These are phyloP conservation scores for Tetrapisispora taiwanensis DNA, from an alignment of 805 yeast species.

Conservation along the genomic window DNA sequence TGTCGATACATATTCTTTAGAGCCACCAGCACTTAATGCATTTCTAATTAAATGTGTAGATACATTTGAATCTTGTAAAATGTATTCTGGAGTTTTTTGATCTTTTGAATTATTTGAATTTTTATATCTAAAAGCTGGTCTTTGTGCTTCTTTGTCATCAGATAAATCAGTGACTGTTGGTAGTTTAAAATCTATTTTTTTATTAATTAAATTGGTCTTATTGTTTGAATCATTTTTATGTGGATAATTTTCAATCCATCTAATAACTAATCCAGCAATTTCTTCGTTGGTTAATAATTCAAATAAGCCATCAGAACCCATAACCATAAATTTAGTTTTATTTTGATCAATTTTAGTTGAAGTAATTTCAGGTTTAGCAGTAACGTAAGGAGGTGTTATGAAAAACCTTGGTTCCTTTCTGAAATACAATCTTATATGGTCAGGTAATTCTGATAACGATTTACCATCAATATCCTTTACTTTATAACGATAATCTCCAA, in stretches of 20 bases:
- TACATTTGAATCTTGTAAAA: slow-evolving; percentile 76
- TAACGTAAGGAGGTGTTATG: slow-evolving; percentile 90
- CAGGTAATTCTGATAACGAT: slow-evolving; percentile 49
- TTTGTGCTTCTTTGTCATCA: slow-evolving; percentile 43
- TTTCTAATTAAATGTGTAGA: slow-evolving; percentile 90
- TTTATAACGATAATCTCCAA: slow-evolving; percentile 94
- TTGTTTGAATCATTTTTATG: slow-evolving; percentile 3
- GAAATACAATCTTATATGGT: slow-evolving; percentile 72
- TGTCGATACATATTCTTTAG: slow-evolving; percentile 79
- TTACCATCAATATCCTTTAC: slow-evolving; percentile 47
- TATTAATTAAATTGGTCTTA: slow-evolving; percentile 11
- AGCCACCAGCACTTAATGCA: slow-evolving; percentile 83
- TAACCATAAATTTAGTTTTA: slow-evolving; percentile 69
- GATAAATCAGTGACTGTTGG: slow-evolving; percentile 60
- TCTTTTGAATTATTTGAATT: slow-evolving; percentile 17
- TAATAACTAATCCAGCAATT: slow-evolving; percentile 81
- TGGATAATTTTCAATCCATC: slow-evolving; percentile 73
- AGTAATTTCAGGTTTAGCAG: slow-evolving; percentile 90
- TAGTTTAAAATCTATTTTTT: slow-evolving; percentile 29
- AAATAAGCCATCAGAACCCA: slow-evolving; percentile 91
- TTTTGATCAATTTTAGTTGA: slow-evolving; percentile 63
- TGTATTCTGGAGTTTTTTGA: slow-evolving; percentile 30
- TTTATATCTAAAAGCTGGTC: slow-evolving; percentile 64
- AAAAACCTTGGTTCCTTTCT: slow-evolving; percentile 61
- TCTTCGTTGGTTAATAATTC: slow-evolving; percentile 90